Percentiles rank a stretch among this genome's conserved stretches.
Conservation (phyloP, 345 rosid genomes). For the Adansonia digitata region DNA sequence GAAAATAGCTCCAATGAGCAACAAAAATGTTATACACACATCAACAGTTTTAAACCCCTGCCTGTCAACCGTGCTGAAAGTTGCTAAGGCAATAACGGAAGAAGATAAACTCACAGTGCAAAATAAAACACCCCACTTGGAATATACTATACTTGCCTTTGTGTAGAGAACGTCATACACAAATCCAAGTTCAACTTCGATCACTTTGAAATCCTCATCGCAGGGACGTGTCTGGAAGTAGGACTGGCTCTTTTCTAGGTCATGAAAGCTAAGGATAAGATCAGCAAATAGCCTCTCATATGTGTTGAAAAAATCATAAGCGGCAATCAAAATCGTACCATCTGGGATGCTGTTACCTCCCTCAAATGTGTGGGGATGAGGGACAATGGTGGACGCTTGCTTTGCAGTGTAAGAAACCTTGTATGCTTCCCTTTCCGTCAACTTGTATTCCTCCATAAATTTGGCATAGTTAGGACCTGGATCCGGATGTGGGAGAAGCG, state of each 20-base stretch:
- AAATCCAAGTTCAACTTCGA: conserved; percentile 41
- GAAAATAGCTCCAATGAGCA: conserved; percentile 29
- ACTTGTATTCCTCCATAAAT: neutral
- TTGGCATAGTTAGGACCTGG: neutral
- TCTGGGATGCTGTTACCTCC: neutral
- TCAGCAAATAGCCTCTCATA: conserved; percentile 22
- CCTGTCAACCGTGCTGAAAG: neutral
- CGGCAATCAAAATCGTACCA: neutral
- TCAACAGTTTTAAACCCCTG: conserved; percentile 5
- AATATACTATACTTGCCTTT: conserved; percentile 26
- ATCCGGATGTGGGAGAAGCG: conserved; percentile 12
- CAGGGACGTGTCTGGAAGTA: neutral
- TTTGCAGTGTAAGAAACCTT: neutral
- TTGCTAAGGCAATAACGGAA: conserved; percentile 14
- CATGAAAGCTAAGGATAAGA: conserved; percentile 20
- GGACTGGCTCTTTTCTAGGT: conserved; percentile 16
- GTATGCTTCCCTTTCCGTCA: neutral
- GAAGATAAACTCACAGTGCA: conserved; percentile 14
- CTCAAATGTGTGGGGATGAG: neutral
- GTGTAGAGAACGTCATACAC: conserved; percentile 37
- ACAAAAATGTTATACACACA: conserved; percentile 25
- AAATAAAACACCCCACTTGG: conserved; percentile 15
- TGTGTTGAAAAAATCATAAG: neutral
- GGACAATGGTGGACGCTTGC: neutral
- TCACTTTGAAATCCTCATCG: conserved; percentile 25